Evolutionary conservation across 177 flowering plant species (phyloP).

Genomic region (Vitis hybrid): DNA sequence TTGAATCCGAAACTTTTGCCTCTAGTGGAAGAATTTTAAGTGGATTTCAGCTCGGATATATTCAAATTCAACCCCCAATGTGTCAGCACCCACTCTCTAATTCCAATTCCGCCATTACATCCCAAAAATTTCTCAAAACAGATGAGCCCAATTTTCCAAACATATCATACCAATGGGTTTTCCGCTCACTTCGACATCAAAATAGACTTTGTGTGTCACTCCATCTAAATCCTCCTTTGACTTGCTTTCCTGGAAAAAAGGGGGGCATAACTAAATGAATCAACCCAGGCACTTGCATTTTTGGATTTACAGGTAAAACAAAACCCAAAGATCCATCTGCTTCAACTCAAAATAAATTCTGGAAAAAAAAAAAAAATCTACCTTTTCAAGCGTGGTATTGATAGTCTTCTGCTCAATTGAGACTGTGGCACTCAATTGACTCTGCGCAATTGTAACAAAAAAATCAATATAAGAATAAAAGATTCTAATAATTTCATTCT

Average conservation of each 20-base stretch:
- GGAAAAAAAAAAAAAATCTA: neutral
- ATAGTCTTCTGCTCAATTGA: conserved; percentile 16
- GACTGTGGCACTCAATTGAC: conserved; percentile 28
- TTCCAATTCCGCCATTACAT: too few species aligned
- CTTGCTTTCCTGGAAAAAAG: conserved; percentile 19
- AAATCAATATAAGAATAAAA: neutral
- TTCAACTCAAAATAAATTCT: neutral
- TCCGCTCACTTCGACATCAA: conserved; percentile 57
- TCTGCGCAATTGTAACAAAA: conserved; percentile 24
- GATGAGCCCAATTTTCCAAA: too few species aligned
- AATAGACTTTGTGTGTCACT: conserved; percentile 66
- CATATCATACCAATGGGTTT: conserved; percentile 43
- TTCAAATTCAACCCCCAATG: too few species aligned
- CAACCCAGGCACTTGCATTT: too few species aligned
- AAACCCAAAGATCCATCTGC: neutral
- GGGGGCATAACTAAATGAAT: neutral
- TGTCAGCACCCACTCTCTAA: too few species aligned
- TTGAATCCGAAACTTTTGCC: too few species aligned
- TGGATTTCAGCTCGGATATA: too few species aligned
- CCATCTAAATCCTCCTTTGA: conserved; percentile 32
- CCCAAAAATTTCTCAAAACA: too few species aligned
- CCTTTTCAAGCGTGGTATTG: conserved; percentile 12
- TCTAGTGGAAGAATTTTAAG: too few species aligned
- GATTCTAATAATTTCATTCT: neutral
- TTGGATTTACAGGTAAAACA: too few species aligned